Evolutionary conservation across 192 early-diverging fungal genomes (phyloP).

Genomic region (Coemansia sp.): DNA sequence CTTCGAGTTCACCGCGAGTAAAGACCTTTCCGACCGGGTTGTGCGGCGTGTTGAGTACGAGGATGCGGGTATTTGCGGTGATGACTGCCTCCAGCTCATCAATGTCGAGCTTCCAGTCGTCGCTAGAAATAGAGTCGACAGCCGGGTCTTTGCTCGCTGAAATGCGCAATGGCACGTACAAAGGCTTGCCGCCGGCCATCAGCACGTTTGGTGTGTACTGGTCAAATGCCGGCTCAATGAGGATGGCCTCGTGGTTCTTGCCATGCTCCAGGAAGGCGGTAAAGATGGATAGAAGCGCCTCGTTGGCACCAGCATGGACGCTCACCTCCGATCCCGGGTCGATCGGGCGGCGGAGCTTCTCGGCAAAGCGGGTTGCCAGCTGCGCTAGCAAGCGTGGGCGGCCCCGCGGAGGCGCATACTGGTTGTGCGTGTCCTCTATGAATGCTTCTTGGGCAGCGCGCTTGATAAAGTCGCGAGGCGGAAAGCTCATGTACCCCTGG

Average conservation of each 20-base stretch:
- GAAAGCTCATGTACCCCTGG: slow-evolving; percentile 86
- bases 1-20: slow-evolving; percentile 64
- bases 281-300: slow-evolving; percentile 78
- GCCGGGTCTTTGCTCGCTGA: slow-evolving; percentile 44
- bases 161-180: slow-evolving; percentile 76
- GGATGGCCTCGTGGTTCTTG: slow-evolving; percentile 76
- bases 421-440: slow-evolving; percentile 62
- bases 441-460: slow-evolving; percentile 72
- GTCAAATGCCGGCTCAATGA: slow-evolving; percentile 97
- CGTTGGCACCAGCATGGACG: slow-evolving; percentile 86
- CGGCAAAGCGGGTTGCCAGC: slow-evolving; percentile 71
- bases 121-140: slow-evolving; percentile 57
- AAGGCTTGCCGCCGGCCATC: slow-evolving; percentile 84
- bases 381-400: slow-evolving; percentile 62
- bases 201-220: slow-evolving; percentile 82
- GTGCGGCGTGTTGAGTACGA: slow-evolving; percentile 95
- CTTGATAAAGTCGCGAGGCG: slow-evolving; percentile 80
- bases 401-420: slow-evolving; percentile 81
- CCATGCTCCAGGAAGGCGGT: slow-evolving; percentile 72
- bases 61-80: slow-evolving; percentile 73
- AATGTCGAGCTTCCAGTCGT: slow-evolving; percentile 86
- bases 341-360: slow-evolving; percentile 61
- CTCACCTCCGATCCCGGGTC: slow-evolving; percentile 80
- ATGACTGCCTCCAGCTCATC: slow-evolving; percentile 72
- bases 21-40: slow-evolving; percentile 91